Evolutionary conservation across 345 rosid genomes (phyloP), one percentile per base, ranked within the genome.

Genomic region (Mallotus nudiflorus): DNA sequence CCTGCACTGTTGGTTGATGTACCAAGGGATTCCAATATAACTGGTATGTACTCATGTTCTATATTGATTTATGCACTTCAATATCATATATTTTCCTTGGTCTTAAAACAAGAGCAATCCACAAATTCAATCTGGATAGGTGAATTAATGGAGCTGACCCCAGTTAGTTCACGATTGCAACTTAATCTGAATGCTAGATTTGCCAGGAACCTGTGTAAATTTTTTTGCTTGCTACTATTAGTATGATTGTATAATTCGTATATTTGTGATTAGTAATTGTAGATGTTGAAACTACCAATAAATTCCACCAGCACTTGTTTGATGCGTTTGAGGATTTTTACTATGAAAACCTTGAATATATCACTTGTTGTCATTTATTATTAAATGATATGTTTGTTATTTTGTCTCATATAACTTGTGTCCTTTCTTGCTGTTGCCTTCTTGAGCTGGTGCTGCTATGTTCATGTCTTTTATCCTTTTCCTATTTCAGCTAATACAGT

Each of bases 1-100:
- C 88, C 85, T 28, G 89, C 84, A 7, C 65, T 89, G 37, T 62
- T 89, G 33, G 78, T 89, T 73, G 91, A 89, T 79, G 91, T 83
- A 69, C 91, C 89, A 4, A 82, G 91, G 71, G 76, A 83, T 66
- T 70, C 79, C 39, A 89, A 89, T 72, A 82, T 89, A 27, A 88
- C 96, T 24, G 98, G 96, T 91, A 75, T 4, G 75, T 61, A 19
- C 29, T 56, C 48, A 19, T 65, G 7, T 9, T 19, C 13, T 37
- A 9, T n/a, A n/a, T 11, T 42, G 9, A 3, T 28, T 25, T 29
- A 4, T 31, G 18, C 22, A 42, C 46, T 42, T 42, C 1, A 42
- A 12, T 12, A 39, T 39, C 9, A 9, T 4, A 39, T 4, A 39
- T 42, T 42, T 42, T 9, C 46, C 1, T 42, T 42, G 4, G 46